Evolutionary conservation across 2,329 filamentous ascomycete genomes (phyloP).

Genomic region (Pestalotiopsis sp.): DNA sequence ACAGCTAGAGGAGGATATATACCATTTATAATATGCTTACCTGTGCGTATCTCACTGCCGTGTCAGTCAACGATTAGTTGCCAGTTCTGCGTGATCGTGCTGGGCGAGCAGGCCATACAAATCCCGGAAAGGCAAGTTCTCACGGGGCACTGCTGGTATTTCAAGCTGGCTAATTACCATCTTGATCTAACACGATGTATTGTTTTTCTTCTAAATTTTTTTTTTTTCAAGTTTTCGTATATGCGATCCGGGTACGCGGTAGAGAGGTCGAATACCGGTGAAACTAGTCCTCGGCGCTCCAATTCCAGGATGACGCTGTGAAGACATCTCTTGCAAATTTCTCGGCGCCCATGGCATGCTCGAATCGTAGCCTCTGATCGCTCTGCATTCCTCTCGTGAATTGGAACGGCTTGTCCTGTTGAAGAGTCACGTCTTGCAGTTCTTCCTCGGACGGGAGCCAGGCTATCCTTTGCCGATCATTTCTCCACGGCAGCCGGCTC

Average conservation of each 20-base stretch:
- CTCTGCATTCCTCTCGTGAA: conserved; percentile 54
- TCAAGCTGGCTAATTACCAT: too few relatives aligned
- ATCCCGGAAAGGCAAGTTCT: too few relatives aligned
- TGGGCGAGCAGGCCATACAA: too few relatives aligned
- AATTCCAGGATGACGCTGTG: conserved; percentile 60
- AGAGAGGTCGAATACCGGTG: background rate
- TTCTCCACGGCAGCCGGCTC: conserved; percentile 48
- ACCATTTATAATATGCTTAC: background rate
- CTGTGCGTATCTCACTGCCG: background rate
- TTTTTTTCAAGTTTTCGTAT: background rate
- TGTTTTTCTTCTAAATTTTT: too few relatives aligned
- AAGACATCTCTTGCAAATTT: conserved; percentile 56
- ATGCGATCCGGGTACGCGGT: background rate
- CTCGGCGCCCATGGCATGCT: conserved; percentile 52
- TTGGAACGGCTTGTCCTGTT: conserved; percentile 36
- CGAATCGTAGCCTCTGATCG: conserved; percentile 52
- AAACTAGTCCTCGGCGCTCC: conserved; percentile 52
- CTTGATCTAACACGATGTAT: too few relatives aligned
- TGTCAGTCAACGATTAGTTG: background rate
- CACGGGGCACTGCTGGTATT: too few relatives aligned
- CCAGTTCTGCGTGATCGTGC: too few relatives aligned
- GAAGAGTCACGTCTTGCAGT: conserved; percentile 20
- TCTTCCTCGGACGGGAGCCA: conserved; percentile 38
- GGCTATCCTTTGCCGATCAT: conserved; percentile 37
- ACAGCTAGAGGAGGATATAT: background rate